These are phyloP conservation scores for Brettanomyces sp. DNA, from an alignment of 805 yeast genomes.

Conservation along the genomic window DNA sequence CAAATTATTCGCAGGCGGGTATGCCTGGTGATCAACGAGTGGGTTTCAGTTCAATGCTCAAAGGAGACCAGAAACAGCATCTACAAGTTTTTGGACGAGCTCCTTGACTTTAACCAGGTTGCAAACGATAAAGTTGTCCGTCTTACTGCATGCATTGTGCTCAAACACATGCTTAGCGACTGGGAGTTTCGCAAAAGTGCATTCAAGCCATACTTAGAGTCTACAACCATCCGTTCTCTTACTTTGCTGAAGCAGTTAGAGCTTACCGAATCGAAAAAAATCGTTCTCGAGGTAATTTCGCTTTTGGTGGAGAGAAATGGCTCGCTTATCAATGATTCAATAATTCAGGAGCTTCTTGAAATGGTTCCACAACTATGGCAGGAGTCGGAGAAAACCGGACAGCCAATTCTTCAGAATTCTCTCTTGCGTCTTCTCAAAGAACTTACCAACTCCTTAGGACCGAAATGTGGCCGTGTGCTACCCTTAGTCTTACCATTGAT, in stretches of 20 bases:
- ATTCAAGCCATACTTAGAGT: conserved; percentile 57
- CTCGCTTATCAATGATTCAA: conserved; percentile 46
- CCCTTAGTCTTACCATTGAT: conserved; percentile 59
- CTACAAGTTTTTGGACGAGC: conserved; percentile 44
- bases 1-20: conserved; percentile 69
- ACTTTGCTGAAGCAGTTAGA: conserved; percentile 39
- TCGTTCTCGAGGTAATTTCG: conserved; percentile 58
- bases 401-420: conserved; percentile 40
- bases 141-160: conserved; percentile 62
- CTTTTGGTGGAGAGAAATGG: conserved; percentile 55
- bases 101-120: conserved; percentile 30
- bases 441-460: conserved; percentile 46
- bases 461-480: conserved; percentile 38
- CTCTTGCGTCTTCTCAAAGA: conserved; percentile 49
- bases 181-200: conserved; percentile 71
- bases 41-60: conserved; percentile 65
- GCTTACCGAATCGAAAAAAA: conserved; percentile 69
- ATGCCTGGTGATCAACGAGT: conserved; percentile 67
- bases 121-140: conserved; percentile 71
- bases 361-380: conserved; percentile 76
- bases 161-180: conserved; percentile 66
- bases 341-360: conserved; percentile 40
- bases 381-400: conserved; percentile 32
- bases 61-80: conserved; percentile 46
- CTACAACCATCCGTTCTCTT: conserved; percentile 40